phyloP scores from a whole-genome alignment of 768 basidiomycete genomes.

The Obba rivulosa region DNA sequence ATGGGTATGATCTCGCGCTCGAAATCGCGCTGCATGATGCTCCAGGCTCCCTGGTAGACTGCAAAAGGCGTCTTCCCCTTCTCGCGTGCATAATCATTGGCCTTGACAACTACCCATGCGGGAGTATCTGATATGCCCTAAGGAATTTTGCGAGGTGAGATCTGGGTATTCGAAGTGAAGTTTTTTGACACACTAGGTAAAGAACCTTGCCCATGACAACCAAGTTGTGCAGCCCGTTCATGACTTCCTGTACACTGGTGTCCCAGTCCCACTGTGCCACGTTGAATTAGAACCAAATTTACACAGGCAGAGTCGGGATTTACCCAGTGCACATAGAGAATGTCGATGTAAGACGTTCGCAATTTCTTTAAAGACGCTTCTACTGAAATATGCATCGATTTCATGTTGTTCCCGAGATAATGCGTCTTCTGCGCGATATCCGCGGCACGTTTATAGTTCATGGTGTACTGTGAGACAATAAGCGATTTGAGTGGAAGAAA shows the following conservation, averaged over 20 bases:
- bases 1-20: slow-evolving; percentile 36
- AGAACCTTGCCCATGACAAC: slow-evolving; percentile 44
- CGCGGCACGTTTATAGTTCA: slow-evolving; percentile 17
- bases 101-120: slow-evolving; percentile 28
- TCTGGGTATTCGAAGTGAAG: background rate
- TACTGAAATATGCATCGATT: slow-evolving; percentile 30
- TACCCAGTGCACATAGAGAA: slow-evolving; percentile 38
- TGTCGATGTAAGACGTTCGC: slow-evolving; percentile 39
- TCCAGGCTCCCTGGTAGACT: slow-evolving; percentile 33
- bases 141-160: too few relatives aligned
- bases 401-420: slow-evolving; percentile 35
- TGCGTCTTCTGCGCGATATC: slow-evolving; percentile 15
- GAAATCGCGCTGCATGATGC: too few relatives aligned
- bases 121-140: slow-evolving; percentile 23
- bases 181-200: slow-evolving; percentile 16
- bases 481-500: background rate
- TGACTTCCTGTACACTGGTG: slow-evolving; percentile 49
- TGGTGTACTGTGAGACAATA: slow-evolving; percentile 15
- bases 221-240: slow-evolving; percentile 46
- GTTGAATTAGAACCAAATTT: slow-evolving; percentile 20
- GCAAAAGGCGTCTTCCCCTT: slow-evolving; percentile 34
- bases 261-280: slow-evolving; percentile 39
- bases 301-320: too few relatives aligned
- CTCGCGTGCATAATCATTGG: slow-evolving; percentile 31
- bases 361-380: slow-evolving; percentile 35